Evolutionary conservation across 495 filamentous ascomycete genomes (phyloP).

Genomic region (Parmelia sp.): DNA sequence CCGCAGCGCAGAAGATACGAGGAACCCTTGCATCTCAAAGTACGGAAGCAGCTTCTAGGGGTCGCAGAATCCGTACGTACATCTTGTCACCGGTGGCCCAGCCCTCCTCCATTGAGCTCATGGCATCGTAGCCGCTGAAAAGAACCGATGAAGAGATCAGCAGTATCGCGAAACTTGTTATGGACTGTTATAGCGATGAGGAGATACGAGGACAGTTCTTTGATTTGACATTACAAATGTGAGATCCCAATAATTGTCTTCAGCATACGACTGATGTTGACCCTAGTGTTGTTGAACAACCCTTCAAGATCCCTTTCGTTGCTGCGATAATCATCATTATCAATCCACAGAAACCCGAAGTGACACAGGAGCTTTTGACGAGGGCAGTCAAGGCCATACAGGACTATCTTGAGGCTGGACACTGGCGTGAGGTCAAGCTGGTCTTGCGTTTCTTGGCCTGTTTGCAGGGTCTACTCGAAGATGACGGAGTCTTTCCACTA

Average conservation of each 20-base stretch:
- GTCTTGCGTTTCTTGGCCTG: slow-evolving; percentile 79
- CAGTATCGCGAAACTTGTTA: slow-evolving; percentile 66
- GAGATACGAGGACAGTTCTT: slow-evolving; percentile 62
- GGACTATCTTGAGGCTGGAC: slow-evolving; percentile 56
- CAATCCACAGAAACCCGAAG: slow-evolving; percentile 66
- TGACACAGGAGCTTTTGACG: slow-evolving; percentile 59
- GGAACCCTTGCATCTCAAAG: slow-evolving; percentile 64
- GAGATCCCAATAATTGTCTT: slow-evolving; percentile 23
- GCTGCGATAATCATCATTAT: slow-evolving; percentile 70
- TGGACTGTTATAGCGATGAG: slow-evolving; percentile 76
- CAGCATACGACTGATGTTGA: not conserved
- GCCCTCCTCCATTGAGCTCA: slow-evolving; percentile 21
- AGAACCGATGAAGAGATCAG: slow-evolving; percentile 74
- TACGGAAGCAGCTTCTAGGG: slow-evolving; percentile 72
- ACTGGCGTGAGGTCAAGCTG: slow-evolving; percentile 89
- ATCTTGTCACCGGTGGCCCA: not conserved
- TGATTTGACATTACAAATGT: slow-evolving; percentile 69
- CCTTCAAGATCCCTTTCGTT: slow-evolving; percentile 91
- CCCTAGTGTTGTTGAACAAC: slow-evolving; percentile 69
- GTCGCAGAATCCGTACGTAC: slow-evolving; percentile 73
- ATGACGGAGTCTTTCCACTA: slow-evolving; percentile 77
- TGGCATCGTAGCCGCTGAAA: slow-evolving; percentile 52
- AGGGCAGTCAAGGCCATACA: slow-evolving; percentile 54
- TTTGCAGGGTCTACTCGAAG: slow-evolving; percentile 70
- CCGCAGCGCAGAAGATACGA: slow-evolving; percentile 73